Conservation (phyloP, 768 basidiomycete genomes). For the Mycena amicta region DNA sequence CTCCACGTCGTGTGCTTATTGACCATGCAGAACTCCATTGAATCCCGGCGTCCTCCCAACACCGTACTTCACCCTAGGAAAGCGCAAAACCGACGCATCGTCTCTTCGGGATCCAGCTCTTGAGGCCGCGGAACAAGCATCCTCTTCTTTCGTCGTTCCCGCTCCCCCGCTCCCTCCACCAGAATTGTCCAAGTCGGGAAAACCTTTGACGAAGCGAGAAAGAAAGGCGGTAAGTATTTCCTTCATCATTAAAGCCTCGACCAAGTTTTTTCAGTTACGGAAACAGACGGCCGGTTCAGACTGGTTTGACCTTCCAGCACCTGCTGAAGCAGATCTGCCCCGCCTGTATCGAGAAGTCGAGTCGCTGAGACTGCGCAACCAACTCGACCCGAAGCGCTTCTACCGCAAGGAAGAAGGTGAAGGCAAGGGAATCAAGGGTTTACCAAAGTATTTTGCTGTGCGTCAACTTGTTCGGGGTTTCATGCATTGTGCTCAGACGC, state of each 20-base stretch:
- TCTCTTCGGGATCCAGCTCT: constrained; percentile 64
- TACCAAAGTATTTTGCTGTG: constrained; percentile 92
- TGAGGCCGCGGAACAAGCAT: constrained; percentile 51
- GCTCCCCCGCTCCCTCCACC: constrained; percentile 65
- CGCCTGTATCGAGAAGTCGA: constrained; percentile 84
- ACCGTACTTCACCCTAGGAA: constrained; percentile 62
- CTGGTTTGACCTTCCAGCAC: constrained; percentile 90
- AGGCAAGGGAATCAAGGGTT: constrained; percentile 78
- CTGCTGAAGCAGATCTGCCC: constrained; percentile 77
- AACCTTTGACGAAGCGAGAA: constrained; percentile 71
- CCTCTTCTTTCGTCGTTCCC: constrained; percentile 52
- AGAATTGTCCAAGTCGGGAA: constrained; percentile 61
- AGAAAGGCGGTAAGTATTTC: constrained; percentile 60
- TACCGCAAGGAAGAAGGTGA: constrained; percentile 87
- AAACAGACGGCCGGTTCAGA: constrained; percentile 73
- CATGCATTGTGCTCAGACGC: constrained; percentile 11
- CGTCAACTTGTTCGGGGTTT: constrained; percentile 27
- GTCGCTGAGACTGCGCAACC: constrained; percentile 81
- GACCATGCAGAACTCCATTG: constrained; percentile 3
- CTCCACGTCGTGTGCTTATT: constrained; percentile 32
- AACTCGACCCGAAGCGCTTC: constrained; percentile 91
- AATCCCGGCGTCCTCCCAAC: constrained; percentile 70
- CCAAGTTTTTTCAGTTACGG: constrained; percentile 51
- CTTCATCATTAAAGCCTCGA: constrained; percentile 1
- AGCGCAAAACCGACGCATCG: constrained; percentile 46